These are phyloP conservation scores for Tulasnella sp. DNA, from an alignment of 768 basidiomycete species.

Conservation along the genomic window DNA sequence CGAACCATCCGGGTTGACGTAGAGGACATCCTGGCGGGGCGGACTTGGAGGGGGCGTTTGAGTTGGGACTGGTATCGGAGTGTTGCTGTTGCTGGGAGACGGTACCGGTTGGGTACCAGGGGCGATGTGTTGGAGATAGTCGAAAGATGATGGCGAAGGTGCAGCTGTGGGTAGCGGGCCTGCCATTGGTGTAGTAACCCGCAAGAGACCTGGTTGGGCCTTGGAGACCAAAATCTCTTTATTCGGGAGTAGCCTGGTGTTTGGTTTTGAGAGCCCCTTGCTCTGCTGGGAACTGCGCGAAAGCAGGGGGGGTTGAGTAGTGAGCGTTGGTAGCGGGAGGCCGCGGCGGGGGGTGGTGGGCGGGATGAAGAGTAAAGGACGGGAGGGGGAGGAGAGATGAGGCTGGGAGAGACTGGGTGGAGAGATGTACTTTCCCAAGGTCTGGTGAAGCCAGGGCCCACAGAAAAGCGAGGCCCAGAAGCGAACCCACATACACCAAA, in stretches of 20 bases:
- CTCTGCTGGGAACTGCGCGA: not conserved
- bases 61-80: conserved; percentile 13
- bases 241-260: not conserved
- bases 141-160: not conserved
- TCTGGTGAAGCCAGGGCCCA: not conserved
- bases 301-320: not conserved
- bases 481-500: not conserved
- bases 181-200: not conserved
- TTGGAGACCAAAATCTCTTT: not conserved
- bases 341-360: not conserved
- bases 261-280: not conserved
- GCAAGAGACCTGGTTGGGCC: not conserved
- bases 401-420: not conserved
- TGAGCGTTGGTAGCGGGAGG: not conserved
- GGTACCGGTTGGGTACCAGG: not conserved
- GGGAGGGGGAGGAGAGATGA: conserved; percentile 3
- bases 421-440: not conserved
- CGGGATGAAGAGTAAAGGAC: conserved; percentile 5
- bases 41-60: not conserved
- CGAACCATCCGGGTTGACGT: not conserved
- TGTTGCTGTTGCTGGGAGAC: conserved; percentile 2
- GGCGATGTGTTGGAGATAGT: not conserved
- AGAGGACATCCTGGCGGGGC: not conserved
- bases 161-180: not conserved
- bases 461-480: conserved; percentile 1